A percentile compares a stretch with the other conserved stretches of the same genome.
These are phyloP conservation scores for Naematelia aurantialba DNA, from an alignment of 768 basidiomycete genomes.

Conservation along the genomic window DNA sequence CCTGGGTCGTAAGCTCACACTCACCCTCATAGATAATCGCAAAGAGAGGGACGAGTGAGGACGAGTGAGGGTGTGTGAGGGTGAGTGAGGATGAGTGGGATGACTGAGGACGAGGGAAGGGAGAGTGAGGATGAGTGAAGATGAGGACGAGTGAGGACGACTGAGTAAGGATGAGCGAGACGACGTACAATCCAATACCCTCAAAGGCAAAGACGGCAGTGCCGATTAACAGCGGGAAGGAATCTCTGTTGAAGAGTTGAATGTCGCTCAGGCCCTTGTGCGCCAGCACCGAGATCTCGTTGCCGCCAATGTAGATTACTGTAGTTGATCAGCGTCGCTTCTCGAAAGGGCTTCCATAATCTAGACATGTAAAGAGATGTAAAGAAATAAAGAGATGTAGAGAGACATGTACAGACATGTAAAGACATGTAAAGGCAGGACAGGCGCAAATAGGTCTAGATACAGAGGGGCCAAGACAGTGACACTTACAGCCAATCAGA, in stretches of 20 bases:
- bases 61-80: background rate
- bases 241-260: slow-evolving; percentile 77
- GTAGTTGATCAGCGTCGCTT: slow-evolving; percentile 1
- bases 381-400: background rate
- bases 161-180: background rate
- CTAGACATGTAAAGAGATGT: background rate
- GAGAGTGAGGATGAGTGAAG: background rate
- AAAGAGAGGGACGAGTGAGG: background rate
- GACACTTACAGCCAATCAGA: slow-evolving; percentile 62
- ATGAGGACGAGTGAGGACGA: background rate
- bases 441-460: no score
- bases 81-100: background rate
- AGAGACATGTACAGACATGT: no score
- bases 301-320: slow-evolving; percentile 56
- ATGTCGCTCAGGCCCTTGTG: slow-evolving; percentile 71
- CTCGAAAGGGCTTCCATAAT: background rate
- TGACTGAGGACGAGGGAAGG: background rate
- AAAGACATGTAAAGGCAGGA: no score
- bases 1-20: slow-evolving; percentile 44
- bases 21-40: background rate
- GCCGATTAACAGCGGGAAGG: slow-evolving; percentile 88
- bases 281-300: slow-evolving; percentile 69
- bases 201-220: slow-evolving; percentile 99
- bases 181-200: slow-evolving; percentile 79
- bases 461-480: slow-evolving; percentile 54